Conservation (phyloP, 768 basidiomycete species). For the Leccinum incarnatum region DNA sequence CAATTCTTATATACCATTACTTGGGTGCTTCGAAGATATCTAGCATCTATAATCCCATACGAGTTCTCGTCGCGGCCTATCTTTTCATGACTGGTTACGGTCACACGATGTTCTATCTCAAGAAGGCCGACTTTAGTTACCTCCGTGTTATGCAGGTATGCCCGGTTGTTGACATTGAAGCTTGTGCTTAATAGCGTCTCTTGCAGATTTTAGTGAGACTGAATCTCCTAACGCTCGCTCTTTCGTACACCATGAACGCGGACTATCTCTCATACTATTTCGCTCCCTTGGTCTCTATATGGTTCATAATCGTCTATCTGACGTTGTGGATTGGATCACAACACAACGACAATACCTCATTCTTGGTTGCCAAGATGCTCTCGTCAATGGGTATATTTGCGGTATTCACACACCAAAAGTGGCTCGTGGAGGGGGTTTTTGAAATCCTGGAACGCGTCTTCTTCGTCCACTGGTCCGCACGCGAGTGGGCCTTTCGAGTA, state of each 20-base stretch:
- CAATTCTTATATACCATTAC: slow-evolving; percentile 92
- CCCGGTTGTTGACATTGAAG: neutral
- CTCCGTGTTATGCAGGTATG: slow-evolving; percentile 68
- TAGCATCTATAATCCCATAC: slow-evolving; percentile 91
- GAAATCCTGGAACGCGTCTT: slow-evolving; percentile 59
- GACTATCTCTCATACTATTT: slow-evolving; percentile 92
- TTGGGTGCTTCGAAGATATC: slow-evolving; percentile 85
- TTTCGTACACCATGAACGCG: slow-evolving; percentile 91
- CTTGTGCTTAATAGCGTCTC: slow-evolving; percentile 2
- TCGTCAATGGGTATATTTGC: slow-evolving; percentile 63
- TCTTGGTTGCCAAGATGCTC: slow-evolving; percentile 70
- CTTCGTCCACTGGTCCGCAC: slow-evolving; percentile 78
- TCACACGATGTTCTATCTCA: slow-evolving; percentile 84
- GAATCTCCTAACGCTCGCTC: slow-evolving; percentile 76
- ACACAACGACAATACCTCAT: slow-evolving; percentile 65
- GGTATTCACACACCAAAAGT: slow-evolving; percentile 59
- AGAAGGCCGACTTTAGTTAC: slow-evolving; percentile 85
- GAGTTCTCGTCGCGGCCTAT: slow-evolving; percentile 85
- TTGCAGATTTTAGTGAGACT: slow-evolving; percentile 71
- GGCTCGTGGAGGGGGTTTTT: slow-evolving; percentile 67
- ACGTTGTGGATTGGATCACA: slow-evolving; percentile 71
- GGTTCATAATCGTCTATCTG: slow-evolving; percentile 82
- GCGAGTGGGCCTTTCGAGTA: slow-evolving; percentile 87
- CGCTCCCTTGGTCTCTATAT: slow-evolving; percentile 85
- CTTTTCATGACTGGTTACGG: slow-evolving; percentile 95